Evolutionary conservation across 257 asterid species (phyloP), one percentile per base, ranked within the genome.

Genomic region (Leonotis leonurus): DNA sequence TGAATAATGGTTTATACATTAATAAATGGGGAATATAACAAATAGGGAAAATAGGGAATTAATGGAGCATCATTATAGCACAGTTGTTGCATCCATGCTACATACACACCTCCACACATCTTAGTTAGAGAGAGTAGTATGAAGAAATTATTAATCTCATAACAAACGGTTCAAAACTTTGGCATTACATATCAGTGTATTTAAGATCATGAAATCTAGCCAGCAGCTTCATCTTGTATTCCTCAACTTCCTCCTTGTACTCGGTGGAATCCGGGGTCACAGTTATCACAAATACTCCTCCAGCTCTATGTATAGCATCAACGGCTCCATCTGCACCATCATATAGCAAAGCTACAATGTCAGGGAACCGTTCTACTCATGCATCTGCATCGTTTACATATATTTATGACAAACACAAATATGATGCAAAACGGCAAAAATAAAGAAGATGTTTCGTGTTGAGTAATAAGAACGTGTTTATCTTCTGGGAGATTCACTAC

Each of bases 301-400:
- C 97, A 56, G 87, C 86, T 70, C 73, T 76, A 68, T 58, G 81
- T 60, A 90, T 73, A 20, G 81, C 81, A 75, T 71, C 78, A 9
- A 70, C 82, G 70, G 85, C 97, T 60, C 75, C 84, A 56, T 80
- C 97, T 90, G 64, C 76, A 78, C 65, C 29, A 58, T 18, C 36
- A 57, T 32, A 16, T 4, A 26, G 36, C 18, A 5, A 30, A 56
- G 51, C 86, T 78, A 50, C 68, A 68, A 72, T 45, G 65, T 36
- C 27, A 64, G 27, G n/a, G 12, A 32, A 2, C 37, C 12, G 10
- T 32, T 32, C 37, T 32, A 32, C 10, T 32, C 37, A 8, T 8
- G 37, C 37, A 32, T n/a, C n/a, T n/a, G n/a, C n/a, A n/a, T n/a
- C n/a, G n/a, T n/a, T n/a, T n/a, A n/a, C n/a, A n/a, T n/a, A n/a